phyloP scores from a whole-genome alignment of 768 basidiomycete species.

The Hygrophoropsis aurantiaca region DNA sequence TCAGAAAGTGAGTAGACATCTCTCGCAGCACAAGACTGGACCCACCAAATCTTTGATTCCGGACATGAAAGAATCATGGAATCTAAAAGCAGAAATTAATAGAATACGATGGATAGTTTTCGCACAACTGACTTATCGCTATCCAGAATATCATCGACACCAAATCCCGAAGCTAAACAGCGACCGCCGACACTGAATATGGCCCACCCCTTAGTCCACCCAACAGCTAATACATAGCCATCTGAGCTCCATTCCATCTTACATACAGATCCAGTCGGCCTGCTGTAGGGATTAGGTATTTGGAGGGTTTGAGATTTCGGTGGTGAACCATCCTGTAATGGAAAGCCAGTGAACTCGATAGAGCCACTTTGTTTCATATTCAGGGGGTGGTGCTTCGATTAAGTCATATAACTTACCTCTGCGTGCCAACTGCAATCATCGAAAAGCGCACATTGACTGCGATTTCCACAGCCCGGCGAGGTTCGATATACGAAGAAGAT shows the following conservation, averaged over 20 bases:
- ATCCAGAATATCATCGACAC: constrained; percentile 62
- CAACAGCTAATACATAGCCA: constrained; percentile 92
- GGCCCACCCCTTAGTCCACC: constrained; percentile 89
- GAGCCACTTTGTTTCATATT: constrained; percentile 47
- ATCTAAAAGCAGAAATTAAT: constrained; percentile 36
- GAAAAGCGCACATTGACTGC: constrained; percentile 82
- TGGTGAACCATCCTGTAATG: constrained; percentile 54
- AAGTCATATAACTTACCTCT: constrained; percentile 43
- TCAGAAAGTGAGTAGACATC: not conserved
- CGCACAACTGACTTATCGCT: constrained; percentile 39
- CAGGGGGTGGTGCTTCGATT: not conserved
- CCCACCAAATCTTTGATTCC: constrained; percentile 75
- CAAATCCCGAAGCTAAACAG: constrained; percentile 78
- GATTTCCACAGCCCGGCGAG: constrained; percentile 60
- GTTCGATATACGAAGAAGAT: constrained; percentile 54
- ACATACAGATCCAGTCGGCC: constrained; percentile 59
- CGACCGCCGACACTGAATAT: constrained; percentile 88
- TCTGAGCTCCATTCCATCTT: constrained; percentile 92
- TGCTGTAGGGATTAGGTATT: constrained; percentile 61
- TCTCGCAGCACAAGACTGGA: constrained; percentile 1
- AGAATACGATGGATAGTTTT: constrained; percentile 8
- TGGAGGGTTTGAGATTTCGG: constrained; percentile 63
- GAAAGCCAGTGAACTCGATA: constrained; percentile 68
- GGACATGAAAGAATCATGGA: constrained; percentile 84
- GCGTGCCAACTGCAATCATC: constrained; percentile 76